These are phyloP conservation scores for Russula olivacea DNA, from an alignment of 768 basidiomycete genomes.

Conservation along the genomic window DNA sequence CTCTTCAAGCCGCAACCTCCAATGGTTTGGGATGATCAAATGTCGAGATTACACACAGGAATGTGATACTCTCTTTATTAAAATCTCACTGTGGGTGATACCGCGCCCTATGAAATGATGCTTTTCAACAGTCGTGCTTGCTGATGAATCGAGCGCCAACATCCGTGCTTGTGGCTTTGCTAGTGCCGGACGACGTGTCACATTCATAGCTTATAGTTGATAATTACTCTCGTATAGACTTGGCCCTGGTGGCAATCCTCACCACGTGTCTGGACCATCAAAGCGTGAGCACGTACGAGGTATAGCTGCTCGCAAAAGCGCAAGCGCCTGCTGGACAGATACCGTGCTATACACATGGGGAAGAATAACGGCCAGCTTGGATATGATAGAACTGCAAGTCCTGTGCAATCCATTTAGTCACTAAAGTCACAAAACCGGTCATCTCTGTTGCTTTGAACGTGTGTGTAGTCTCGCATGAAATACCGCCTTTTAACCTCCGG, in stretches of 20 bases:
- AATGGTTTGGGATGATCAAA: slow-evolving; percentile 57
- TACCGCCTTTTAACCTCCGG: neutral
- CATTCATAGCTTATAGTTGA: neutral
- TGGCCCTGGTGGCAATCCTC: slow-evolving; percentile 56
- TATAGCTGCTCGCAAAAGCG: slow-evolving; percentile 78
- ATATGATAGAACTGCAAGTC: slow-evolving; percentile 69
- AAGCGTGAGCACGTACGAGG: slow-evolving; percentile 76
- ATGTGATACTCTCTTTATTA: slow-evolving; percentile 24
- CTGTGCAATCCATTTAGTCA: slow-evolving; percentile 70
- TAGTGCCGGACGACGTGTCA: slow-evolving; percentile 69
- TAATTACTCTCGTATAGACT: slow-evolving; percentile 41
- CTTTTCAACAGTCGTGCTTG: slow-evolving; percentile 46
- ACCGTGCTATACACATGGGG: slow-evolving; percentile 77
- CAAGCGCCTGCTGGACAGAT: slow-evolving; percentile 85
- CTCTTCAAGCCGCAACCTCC: slow-evolving; percentile 54
- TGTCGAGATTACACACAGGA: slow-evolving; percentile 92
- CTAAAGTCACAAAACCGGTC: slow-evolving; percentile 66
- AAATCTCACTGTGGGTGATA: neutral
- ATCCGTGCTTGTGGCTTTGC: slow-evolving; percentile 87
- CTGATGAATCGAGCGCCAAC: slow-evolving; percentile 66
- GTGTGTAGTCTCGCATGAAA: slow-evolving; percentile 28
- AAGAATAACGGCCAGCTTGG: slow-evolving; percentile 91
- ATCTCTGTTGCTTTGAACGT: slow-evolving; percentile 70
- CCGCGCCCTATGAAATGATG: neutral
- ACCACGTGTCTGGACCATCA: slow-evolving; percentile 63